These are phyloP conservation scores for Annulohypoxylon nitens DNA, from an alignment of 495 filamentous ascomycete species.

Conservation along the genomic window DNA sequence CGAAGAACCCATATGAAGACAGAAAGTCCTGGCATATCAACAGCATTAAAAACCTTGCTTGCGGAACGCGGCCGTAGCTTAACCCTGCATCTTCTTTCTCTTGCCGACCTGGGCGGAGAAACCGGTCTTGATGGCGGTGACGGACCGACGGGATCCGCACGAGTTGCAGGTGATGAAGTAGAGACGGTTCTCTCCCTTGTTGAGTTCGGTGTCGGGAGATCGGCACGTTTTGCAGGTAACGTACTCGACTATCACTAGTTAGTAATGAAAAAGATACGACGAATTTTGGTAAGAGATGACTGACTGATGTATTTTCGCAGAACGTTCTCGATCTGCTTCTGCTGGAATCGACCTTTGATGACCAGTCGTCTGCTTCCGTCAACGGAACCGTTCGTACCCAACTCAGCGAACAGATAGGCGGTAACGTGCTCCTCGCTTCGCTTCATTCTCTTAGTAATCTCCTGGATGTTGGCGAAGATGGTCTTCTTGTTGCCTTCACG, in stretches of 20 bases:
- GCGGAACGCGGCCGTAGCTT: conserved; percentile 37
- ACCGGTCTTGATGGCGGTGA: conserved; percentile 99
- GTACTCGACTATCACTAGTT: conserved; percentile 79
- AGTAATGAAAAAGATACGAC: conserved; percentile 22
- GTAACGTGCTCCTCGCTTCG: conserved; percentile 96
- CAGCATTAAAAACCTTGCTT: neutral
- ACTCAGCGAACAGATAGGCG: conserved; percentile 95
- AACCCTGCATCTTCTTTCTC: conserved; percentile 75
- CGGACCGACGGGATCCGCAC: conserved; percentile 89
- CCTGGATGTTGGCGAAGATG: conserved; percentile 96
- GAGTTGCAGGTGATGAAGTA: conserved; percentile 67
- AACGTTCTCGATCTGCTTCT: conserved; percentile 98
- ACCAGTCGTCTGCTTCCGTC: conserved; percentile 93
- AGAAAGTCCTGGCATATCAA: conserved; percentile 1
- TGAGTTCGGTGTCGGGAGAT: conserved; percentile 93
- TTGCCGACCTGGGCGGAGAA: conserved; percentile 98
- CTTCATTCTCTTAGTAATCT: conserved; percentile 92
- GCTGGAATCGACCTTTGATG: conserved; percentile 98
- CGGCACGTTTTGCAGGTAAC: conserved; percentile 98
- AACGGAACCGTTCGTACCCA: conserved; percentile 94
- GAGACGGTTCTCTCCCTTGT: conserved; percentile 98
- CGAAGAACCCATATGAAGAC: conserved; percentile 19
- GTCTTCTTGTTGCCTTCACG: conserved; percentile 99
- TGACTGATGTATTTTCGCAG: conserved; percentile 92
- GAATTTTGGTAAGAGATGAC: conserved; percentile 45